Base-by-base conservation (phyloP, 1,284 basidiomycete species). In the Kwoniella shivajii region DNA sequence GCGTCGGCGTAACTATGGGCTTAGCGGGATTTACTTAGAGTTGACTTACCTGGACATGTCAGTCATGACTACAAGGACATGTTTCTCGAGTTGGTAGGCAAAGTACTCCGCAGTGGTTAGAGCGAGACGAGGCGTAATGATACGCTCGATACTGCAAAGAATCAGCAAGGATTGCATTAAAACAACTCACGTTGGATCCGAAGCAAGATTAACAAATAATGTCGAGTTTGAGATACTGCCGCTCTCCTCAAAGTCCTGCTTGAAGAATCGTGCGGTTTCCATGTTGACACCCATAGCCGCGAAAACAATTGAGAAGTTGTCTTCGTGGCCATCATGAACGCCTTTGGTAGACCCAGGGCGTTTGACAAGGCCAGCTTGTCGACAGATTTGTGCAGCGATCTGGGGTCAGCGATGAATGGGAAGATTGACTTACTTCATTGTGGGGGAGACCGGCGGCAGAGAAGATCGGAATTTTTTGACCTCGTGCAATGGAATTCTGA, bases 281-380 rank as follows among this genome's bases (percentile, higher is more conserved):
- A 98, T 96, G 83, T 99, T 99, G 71, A 96, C 96, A 86, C 96
- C 96, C 96, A 99, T 99, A 41, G 96, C 96, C 52, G 93, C 96
- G 76, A 99, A 99, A 52, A 99, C 96, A 72, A 99, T 95, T 51
- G 92, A 95, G 84, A 99, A 99, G 80, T 99, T 99, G 82, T 99
- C 96, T 83, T 97, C 95, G 80, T 99, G 96, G 47, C 93, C 96
- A 77, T 99, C 96, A 75, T 95, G 93, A 24, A 97, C 92, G 69
- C 91, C 93, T 80, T 99, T 98, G 55, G 89, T 91, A 27, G 75
- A 68, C 49, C 77, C 77, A 10, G 94, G 93, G 42, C 88, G 83
- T 80, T 94, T 93, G 71, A 99, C 95, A 57, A 99, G 83, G 67
- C 96, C 96, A 37, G 95, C 92, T 82, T 99, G 96, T 76, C 95